Conservation (phyloP, 345 rosid species). For the Eucalyptus regnans region DNA sequence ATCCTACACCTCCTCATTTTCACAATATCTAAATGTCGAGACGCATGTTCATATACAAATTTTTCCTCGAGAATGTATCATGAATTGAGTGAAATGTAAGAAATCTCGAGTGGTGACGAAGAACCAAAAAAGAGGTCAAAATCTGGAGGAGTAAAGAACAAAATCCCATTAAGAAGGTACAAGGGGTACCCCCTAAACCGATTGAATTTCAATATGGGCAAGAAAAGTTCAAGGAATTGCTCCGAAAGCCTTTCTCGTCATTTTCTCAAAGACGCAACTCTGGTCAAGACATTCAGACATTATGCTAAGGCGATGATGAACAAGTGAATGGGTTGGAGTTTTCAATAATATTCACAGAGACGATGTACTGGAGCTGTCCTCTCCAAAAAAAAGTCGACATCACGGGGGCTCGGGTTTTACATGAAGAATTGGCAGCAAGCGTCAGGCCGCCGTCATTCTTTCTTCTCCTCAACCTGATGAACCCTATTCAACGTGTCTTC, state of each 20-base stretch:
- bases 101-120: not conserved
- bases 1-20: not conserved
- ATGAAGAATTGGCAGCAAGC: not conserved
- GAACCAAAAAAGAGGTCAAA: not conserved
- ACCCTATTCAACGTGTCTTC: slow-evolving; percentile 41
- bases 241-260: not conserved
- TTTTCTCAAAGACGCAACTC: not conserved
- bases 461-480: slow-evolving; percentile 29
- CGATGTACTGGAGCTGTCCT: not conserved
- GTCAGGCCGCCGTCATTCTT: not conserved
- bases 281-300: not conserved
- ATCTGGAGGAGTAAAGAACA: not conserved
- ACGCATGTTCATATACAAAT: not conserved
- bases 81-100: not conserved
- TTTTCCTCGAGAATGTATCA: not conserved
- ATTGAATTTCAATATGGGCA: not conserved
- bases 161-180: not conserved
- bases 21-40: not conserved
- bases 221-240: not conserved
- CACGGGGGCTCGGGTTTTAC: not conserved
- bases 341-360: not conserved
- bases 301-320: not conserved
- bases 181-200: not conserved
- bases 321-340: not conserved
- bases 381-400: not conserved